Conservation (phyloP, 495 filamentous ascomycete species). For the Cryomyces minteri region DNA sequence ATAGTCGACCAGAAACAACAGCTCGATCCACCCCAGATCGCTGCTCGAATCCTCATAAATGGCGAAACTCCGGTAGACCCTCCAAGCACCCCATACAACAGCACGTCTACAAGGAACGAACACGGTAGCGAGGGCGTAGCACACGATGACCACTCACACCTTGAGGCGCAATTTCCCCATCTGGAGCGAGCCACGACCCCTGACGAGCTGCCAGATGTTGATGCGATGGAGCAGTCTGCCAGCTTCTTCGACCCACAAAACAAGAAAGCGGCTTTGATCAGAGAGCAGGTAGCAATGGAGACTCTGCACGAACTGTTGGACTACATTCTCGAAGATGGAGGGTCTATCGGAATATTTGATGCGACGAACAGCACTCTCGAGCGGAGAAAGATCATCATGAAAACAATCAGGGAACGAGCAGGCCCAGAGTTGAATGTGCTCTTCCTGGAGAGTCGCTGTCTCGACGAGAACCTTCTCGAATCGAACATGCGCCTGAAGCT, state of each 20-base stretch:
- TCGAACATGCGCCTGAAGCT: constrained; percentile 96
- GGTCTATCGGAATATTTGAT: constrained; percentile 94
- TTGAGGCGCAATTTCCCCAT: constrained; percentile 9
- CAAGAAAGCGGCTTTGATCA: constrained; percentile 55
- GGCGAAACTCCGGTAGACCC: constrained; percentile 15
- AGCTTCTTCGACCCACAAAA: constrained; percentile 91
- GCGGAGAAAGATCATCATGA: constrained; percentile 64
- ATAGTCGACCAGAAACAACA: constrained; percentile 9
- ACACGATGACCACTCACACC: background rate
- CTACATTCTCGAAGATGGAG: constrained; percentile 63
- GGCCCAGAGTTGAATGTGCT: constrained; percentile 75
- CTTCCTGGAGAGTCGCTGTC: constrained; percentile 85
- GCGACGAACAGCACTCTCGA: constrained; percentile 90
- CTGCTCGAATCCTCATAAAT: constrained; percentile 20
- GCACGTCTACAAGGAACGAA: background rate
- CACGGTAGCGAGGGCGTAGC: background rate
- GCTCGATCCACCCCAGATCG: constrained; percentile 5
- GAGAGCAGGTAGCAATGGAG: constrained; percentile 81
- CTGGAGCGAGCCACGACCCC: constrained; percentile 4
- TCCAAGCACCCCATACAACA: constrained; percentile 2
- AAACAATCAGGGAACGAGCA: constrained; percentile 64
- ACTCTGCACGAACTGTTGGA: constrained; percentile 83
- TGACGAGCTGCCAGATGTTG: constrained; percentile 8
- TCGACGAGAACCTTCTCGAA: constrained; percentile 68
- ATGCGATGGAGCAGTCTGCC: constrained; percentile 69